Percentiles rank a stretch among this genome's conserved stretches.
Evolutionary conservation across 176 grass and related monocot genomes (phyloP).

Genomic region (Otatea glauca): DNA sequence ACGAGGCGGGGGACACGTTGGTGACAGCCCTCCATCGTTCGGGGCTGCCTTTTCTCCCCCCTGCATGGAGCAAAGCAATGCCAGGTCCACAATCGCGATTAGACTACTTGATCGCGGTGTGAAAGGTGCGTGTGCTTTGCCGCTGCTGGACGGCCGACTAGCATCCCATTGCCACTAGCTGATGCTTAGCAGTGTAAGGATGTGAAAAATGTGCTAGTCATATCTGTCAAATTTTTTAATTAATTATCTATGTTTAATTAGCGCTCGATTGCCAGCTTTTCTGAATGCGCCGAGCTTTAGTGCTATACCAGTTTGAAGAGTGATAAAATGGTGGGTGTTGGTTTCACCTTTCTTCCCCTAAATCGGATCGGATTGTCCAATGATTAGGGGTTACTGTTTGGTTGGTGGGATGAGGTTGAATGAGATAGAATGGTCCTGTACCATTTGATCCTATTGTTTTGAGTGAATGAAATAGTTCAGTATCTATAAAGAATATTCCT

Average conservation of each 20-base stretch:
- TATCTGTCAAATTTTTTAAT: not conserved
- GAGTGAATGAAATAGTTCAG: too few species aligned
- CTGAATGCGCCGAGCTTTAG: slow-evolving; percentile 25
- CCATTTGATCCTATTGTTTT: too few species aligned
- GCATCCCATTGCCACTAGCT: slow-evolving; percentile 12
- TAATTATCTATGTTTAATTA: not conserved
- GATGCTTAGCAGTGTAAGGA: slow-evolving; percentile 9
- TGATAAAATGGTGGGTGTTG: not conserved
- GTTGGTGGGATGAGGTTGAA: too few species aligned
- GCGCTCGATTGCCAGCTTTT: not conserved
- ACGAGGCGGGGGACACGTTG: slow-evolving; percentile 13
- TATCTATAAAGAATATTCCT: too few species aligned
- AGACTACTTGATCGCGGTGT: slow-evolving; percentile 28
- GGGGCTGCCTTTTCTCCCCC: slow-evolving; percentile 26
- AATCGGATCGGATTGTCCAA: slow-evolving; percentile 27
- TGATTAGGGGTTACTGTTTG: not conserved
- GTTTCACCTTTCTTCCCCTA: not conserved
- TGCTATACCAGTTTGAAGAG: not conserved
- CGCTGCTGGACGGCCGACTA: slow-evolving; percentile 6
- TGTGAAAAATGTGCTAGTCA: slow-evolving; percentile 31
- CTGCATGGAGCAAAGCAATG: slow-evolving; percentile 15
- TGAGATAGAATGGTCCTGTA: too few species aligned
- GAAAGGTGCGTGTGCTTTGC: slow-evolving; percentile 31
- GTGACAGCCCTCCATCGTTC: slow-evolving; percentile 46
- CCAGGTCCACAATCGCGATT: slow-evolving; percentile 41